Conservation (phyloP, 2,329 filamentous ascomycete species). For the Verticillium dahliae region DNA sequence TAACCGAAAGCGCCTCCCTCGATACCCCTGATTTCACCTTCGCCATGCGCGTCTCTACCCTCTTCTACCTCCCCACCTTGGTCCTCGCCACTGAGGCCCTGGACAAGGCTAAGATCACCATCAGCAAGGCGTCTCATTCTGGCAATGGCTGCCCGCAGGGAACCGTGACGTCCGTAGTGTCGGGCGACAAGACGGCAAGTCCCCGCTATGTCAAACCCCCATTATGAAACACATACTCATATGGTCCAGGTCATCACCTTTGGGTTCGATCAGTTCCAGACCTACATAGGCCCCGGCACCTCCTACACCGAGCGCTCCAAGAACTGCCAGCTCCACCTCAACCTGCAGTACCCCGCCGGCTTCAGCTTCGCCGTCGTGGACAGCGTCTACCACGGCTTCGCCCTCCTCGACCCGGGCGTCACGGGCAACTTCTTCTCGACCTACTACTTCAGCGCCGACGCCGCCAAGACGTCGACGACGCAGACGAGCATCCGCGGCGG, state of each 20-base stretch:
- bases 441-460: constrained; percentile 26
- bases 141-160: constrained; percentile 9
- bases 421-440: constrained; percentile 27
- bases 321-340: constrained; percentile 11
- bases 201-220: not conserved
- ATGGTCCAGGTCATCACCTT: constrained; percentile 6
- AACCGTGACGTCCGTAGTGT: constrained; percentile 4
- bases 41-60: not conserved
- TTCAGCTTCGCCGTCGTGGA: constrained; percentile 22
- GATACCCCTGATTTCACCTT: not conserved
- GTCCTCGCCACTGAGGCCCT: constrained; percentile 2
- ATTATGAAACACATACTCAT: not conserved
- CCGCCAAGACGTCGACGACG: constrained; percentile 23
- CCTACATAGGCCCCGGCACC: constrained; percentile 10
- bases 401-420: constrained; percentile 23
- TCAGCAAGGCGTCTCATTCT: constrained; percentile 3
- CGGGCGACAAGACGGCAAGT: constrained; percentile 7
- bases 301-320: constrained; percentile 5
- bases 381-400: constrained; percentile 27
- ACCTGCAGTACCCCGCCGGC: constrained; percentile 7
- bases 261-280: constrained; percentile 10
- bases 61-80: constrained; percentile 1
- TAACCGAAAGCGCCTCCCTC: not conserved
- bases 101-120: constrained; percentile 5
- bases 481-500: constrained; percentile 23